These are phyloP conservation scores for Avena sativa DNA, from an alignment of 176 grass and related monocot genomes.

Conservation along the genomic window DNA sequence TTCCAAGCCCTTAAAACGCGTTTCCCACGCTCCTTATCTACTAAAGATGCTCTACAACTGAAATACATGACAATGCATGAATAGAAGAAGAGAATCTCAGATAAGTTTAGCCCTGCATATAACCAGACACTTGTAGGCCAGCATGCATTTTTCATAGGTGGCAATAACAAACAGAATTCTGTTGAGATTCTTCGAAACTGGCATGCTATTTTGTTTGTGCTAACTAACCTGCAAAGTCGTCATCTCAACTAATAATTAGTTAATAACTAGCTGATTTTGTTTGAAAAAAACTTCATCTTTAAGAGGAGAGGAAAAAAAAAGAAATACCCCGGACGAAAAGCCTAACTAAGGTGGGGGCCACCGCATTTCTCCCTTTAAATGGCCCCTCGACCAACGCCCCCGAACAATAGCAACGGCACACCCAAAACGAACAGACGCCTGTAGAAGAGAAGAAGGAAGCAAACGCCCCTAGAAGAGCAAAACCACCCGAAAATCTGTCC, in stretches of 20 bases:
- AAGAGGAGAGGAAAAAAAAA: neutral
- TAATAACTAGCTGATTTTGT: too few species aligned
- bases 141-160: constrained; percentile 20
- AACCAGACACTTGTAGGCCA: neutral
- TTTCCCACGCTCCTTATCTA: too few species aligned
- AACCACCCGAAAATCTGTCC: neutral
- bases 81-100: neutral
- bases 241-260: neutral
- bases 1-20: too few species aligned
- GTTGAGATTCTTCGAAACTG: constrained; percentile 26
- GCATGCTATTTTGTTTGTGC: constrained; percentile 15
- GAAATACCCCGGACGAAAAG: neutral
- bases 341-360: neutral
- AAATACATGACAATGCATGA: neutral
- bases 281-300: neutral
- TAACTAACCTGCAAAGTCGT: constrained; percentile 13
- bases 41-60: too few species aligned
- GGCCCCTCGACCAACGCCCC: constrained; percentile 31
- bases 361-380: constrained; percentile 36
- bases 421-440: neutral
- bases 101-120: neutral
- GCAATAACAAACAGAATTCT: neutral
- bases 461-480: neutral
- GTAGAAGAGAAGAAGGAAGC: neutral
- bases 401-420: constrained; percentile 28